Base-by-base conservation (phyloP, 768 basidiomycete species). In the Mycena belliarum region DNA sequence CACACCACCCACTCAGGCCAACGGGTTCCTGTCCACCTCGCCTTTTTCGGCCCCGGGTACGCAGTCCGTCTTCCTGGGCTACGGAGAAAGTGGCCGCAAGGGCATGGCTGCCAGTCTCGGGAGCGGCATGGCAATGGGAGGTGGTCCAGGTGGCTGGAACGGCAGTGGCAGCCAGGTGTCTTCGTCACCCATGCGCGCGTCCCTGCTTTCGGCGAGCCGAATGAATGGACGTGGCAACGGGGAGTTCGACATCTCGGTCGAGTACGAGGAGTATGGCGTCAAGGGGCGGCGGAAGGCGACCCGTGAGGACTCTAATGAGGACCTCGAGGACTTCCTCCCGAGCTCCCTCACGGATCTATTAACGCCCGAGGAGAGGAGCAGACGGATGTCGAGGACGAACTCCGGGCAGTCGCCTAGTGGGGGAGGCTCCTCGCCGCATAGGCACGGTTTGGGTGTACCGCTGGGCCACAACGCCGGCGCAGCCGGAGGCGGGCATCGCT, bases 241-340 rank as follows among this genome's bases (percentile, higher is more conserved):
- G 20, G 74, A 74, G n/a, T 74, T 70, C 50, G 76, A 75, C 44
- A 65, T 72, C 25, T 72, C 69, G 38, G 64, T 75, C 48, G 81
- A 74, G 62, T 41, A 41, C 14, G 78, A 79, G n/a, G 74, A 76
- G 26, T 71, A 68, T 15, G 60, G 53, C 38, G 57, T 42, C 65
- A 64, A 43, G 47, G 55, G 45, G 47, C 54, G 64, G 38, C 45
- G 61, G 45, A 52, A 52, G 54, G 44, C 42, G 29, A 55, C 61
- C 29, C 60, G 64, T 44, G 73, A 70, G 18, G 81, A 80, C 18
- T 79, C 8, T 86, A 86, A 89, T 47, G 92, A 86, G 43, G 91
- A 95, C 63, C 68, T 92, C 46, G 93, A 94, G 67, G 95, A 94
- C 55, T 91, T 98, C 69, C 70, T 98, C 28, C 96, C 96, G 0